Evolutionary conservation across 2,329 filamentous ascomycete genomes (phyloP), one percentile per base, ranked within the genome.

Genomic region (Phaeophleospora eucalypticola): DNA sequence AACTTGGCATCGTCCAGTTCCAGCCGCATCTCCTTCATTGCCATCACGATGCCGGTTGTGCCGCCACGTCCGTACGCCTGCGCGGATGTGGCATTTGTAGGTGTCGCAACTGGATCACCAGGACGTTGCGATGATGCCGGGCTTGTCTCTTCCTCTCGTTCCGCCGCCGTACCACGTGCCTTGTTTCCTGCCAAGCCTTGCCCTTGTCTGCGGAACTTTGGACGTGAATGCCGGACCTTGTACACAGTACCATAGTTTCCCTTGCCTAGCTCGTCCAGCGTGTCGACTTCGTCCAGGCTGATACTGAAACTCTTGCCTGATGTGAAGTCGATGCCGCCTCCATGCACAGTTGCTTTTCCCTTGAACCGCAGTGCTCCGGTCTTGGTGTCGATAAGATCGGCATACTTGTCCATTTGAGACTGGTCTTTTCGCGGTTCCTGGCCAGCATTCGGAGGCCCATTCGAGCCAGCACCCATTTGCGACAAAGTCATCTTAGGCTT

Each of bases 241-340:
- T 95, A 97, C 3, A 98, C 93, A 1, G 91, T 97, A 50, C 93
- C 93, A 61, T 98, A 98, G 66, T 98, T 98, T 34, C 93, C 93
- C 69, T 97, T 98, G 38, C 93, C 93, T 10, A 98, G 74, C 71
- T 98, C 93, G 52, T 91, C 89, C 48, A 97, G 66, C 1, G 88
- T 91, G 60, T 97, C 89, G 4, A 98, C 87, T 67, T 98, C 91
- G 63, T 98, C 91, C 35, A 98, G 76, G 3, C 91, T 97, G 63
- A 98, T 97, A 62, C 79, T 89, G 69, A 98, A 97, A 15, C 83
- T 89, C 44, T 84, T 86, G 2, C 93, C 93, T 48, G 86, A 89
- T 18, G 86, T 84, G 64, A 98, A 98, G 63, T 97, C 86, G 52
- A 98, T 90, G 19, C 93, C 93, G 14, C 86, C 83, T 19, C 87